Evolutionary conservation across 768 basidiomycete species (phyloP).

Genomic region (Xanthoconium purpureum): DNA sequence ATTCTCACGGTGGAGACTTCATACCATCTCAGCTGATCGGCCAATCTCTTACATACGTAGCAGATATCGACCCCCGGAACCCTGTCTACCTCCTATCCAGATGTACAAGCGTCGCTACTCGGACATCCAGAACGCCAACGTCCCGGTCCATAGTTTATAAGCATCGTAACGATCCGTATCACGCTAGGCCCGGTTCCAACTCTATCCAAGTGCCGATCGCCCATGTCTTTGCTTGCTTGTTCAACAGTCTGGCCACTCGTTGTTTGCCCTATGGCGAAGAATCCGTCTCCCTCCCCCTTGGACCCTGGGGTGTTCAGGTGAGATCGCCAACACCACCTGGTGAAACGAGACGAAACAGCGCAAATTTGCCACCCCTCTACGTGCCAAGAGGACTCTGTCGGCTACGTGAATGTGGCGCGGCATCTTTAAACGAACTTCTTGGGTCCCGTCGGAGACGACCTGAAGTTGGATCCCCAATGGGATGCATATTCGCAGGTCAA

Average conservation of each 20-base stretch:
- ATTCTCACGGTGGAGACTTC: background rate
- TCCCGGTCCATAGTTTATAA: no score
- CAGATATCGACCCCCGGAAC: background rate
- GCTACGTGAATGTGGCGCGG: no score
- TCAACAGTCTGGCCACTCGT: no score
- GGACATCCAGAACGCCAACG: background rate
- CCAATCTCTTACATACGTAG: background rate
- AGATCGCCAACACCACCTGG: background rate
- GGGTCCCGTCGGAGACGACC: no score
- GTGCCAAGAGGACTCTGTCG: no score
- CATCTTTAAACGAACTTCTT: no score
- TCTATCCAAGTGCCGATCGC: background rate
- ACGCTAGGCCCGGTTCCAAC: background rate
- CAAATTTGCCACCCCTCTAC: no score
- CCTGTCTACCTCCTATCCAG: background rate
- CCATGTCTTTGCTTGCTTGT: no score
- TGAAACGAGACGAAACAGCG: no score
- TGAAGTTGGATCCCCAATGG: background rate
- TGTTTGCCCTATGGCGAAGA: no score
- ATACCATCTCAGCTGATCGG: background rate
- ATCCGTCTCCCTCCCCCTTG: no score
- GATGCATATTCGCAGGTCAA: background rate
- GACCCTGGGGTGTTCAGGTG: background rate
- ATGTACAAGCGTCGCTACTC: background rate
- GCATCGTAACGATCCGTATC: background rate